Evolutionary conservation across 225 moss, liverwort and hornwort species (phyloP).

Genomic region (Asterella californica): DNA sequence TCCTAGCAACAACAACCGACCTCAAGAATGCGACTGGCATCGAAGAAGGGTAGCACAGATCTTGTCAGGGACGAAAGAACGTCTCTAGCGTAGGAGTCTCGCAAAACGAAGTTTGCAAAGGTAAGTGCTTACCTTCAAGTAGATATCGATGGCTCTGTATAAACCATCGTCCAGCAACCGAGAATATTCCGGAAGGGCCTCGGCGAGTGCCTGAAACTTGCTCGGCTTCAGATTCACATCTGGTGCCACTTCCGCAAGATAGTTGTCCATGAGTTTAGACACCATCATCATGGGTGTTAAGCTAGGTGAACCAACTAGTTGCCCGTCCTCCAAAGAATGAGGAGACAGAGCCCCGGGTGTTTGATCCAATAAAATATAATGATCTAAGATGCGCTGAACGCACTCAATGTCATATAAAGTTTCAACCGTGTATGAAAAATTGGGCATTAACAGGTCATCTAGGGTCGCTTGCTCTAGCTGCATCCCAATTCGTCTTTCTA

Average conservation of each 20-base stretch:
- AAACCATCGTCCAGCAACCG: conserved; percentile 52
- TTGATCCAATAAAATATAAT: conserved; percentile 52
- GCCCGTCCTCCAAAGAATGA: conserved; percentile 45
- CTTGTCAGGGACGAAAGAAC: neutral
- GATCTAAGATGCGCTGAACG: conserved; percentile 54
- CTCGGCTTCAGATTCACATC: conserved; percentile 53
- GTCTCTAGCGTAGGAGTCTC: neutral
- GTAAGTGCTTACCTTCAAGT: conserved; percentile 36
- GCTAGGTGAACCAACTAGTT: conserved; percentile 44
- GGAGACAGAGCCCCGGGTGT: conserved; percentile 40
- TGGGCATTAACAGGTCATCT: conserved; percentile 55
- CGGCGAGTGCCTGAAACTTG: conserved; percentile 53
- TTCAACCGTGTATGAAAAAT: conserved; percentile 49
- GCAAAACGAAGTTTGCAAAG: neutral
- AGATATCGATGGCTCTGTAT: conserved; percentile 56
- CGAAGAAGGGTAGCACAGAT: neutral
- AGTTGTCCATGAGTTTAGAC: conserved; percentile 50
- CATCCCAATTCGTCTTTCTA: conserved; percentile 55
- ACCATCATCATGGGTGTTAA: conserved; percentile 54
- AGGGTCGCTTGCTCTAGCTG: conserved; percentile 53
- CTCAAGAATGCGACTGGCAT: too few relatives aligned
- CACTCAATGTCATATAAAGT: conserved; percentile 56
- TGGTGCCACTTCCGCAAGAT: conserved; percentile 59
- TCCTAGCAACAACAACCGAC: too few relatives aligned
- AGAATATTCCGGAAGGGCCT: conserved; percentile 59